Evolutionary conservation across 129 eudicot genomes (phyloP), one percentile per base, ranked within the genome.

Genomic region (Glebionis coronaria): DNA sequence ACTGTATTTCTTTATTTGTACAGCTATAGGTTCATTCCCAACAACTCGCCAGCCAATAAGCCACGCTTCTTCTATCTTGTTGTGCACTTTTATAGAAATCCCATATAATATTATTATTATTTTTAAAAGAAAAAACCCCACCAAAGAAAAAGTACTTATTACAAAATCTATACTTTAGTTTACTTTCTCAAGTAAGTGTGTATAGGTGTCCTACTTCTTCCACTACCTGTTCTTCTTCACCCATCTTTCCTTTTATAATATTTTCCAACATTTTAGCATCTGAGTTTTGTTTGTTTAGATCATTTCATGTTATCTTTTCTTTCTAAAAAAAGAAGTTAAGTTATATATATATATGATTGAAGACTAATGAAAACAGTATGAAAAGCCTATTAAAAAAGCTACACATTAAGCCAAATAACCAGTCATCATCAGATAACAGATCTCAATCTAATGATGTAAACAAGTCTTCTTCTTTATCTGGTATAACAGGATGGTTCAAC

Each of bases 361-460:
- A 6, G 42, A 6, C 7, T 35, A 5, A 6, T 35, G 42, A 35
- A 83, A 67, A 67, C 21, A 73, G 67, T 38, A 88, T 93, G 98
- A 93, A 93, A 82, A 93, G 80, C 52, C 78, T 93, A 55, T 77
- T 93, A 13, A 93, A 89, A 85, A 93, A 93, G 73, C 88, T 93
- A 45, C 82, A 79, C 64, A 84, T 80, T 55, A 81, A 65, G 58
- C 80, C 89, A 18, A 88, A n/a, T n/a, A n/a, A 65, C 59, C 96
- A 86, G 19, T 73, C 86, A 72, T 88, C 84, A 57, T 57, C 46
- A 88, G 81, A 46, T 10, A 67, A 44, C 20, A 75, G 72, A 44
- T 28, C 52, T 28, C 61, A 69, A 42, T 65, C 57, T 47, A n/a
- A 35, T 35, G 42, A 35, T 5, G 42, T 35, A 35, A 35, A 35